Base-by-base conservation (phyloP, 2,329 filamentous ascomycete genomes). In the Colletotrichum plurivorum region DNA sequence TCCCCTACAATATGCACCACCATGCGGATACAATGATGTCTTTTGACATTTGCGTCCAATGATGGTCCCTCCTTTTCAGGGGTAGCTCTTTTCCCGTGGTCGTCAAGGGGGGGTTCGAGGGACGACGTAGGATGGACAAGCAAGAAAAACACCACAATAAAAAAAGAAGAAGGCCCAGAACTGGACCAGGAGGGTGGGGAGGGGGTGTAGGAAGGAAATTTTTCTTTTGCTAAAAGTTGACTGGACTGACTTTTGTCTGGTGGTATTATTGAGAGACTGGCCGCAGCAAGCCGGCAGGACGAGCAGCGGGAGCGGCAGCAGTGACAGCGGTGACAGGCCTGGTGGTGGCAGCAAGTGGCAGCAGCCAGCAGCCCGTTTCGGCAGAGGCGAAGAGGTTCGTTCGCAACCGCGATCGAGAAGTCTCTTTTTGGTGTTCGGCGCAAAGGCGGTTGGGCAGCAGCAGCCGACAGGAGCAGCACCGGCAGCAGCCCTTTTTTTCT, bases 321-420 rank as follows among this genome's bases (percentile, higher is more conserved):
- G 39, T 62, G 39, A 45, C 59, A 54, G 39, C 49, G 49, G 20
- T 25, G 25, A 13, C 20, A 52, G 22, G 36, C 43, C 36, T 25
- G 59, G 59, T 39, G 59, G 36, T 48, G 59, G 63, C 62, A 66
- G 36, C 43, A 20, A 60, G 67, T 57, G 67, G 45, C 55, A 68
- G 48, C 49, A 43, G 27, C 41, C 56, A 56, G 41, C 54, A 69
- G 45, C 52, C 62, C 51, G 62, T 52, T 69, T 46, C 62, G 55
- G 62, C 55, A 61, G 56, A 61, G 53, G 63, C 43, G 52, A 59
- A 63, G 48, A 56, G 20, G 56, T 46, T 69, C 55, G 67, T 69
- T 69, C 67, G 67, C 67, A 67, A 56, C 36, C 46, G 67, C 67
- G 67, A 69, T 69, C 56, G 51, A 69, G 67, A 69, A 66, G 67